Evolutionary conservation across 1,284 basidiomycete genomes (phyloP).

Genomic region (Cystobasidium pallidum): DNA sequence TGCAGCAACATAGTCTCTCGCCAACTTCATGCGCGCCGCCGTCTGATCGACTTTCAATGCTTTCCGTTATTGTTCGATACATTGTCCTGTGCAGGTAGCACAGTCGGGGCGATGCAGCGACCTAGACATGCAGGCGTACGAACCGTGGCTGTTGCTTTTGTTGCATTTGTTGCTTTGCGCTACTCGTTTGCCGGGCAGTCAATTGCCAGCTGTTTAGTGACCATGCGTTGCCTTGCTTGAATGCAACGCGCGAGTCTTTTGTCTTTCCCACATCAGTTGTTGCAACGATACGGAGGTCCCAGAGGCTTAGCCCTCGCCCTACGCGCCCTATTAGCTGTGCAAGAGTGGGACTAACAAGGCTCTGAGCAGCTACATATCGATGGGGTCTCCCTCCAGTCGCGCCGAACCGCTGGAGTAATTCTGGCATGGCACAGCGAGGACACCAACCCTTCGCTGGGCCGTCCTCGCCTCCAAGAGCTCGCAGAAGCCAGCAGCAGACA

Average conservation of each 20-base stretch:
- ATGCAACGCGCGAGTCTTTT: neutral
- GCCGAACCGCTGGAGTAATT: neutral
- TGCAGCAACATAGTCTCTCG: too few relatives aligned
- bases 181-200: too few relatives aligned
- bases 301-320: neutral
- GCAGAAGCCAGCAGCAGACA: neutral
- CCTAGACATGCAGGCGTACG: too few relatives aligned
- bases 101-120: neutral
- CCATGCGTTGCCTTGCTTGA: too few relatives aligned
- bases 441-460: slow-evolving; percentile 24
- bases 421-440: slow-evolving; percentile 15
- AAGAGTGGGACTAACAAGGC: neutral
- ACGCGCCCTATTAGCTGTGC: too few relatives aligned
- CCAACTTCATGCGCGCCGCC: neutral
- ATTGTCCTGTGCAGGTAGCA: neutral
- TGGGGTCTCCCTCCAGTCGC: slow-evolving; percentile 1
- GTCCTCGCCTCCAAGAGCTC: slow-evolving; percentile 12
- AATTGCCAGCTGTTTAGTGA: too few relatives aligned
- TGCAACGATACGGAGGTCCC: neutral
- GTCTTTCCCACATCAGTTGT: neutral
- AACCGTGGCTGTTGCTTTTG: too few relatives aligned
- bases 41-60: neutral
- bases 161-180: too few relatives aligned
- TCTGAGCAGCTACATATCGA: slow-evolving; percentile 3
- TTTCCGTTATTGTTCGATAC: neutral